phyloP scores from a whole-genome alignment of 352 stramenopile genomes.

The Phytophthora macrochlamydospora region DNA sequence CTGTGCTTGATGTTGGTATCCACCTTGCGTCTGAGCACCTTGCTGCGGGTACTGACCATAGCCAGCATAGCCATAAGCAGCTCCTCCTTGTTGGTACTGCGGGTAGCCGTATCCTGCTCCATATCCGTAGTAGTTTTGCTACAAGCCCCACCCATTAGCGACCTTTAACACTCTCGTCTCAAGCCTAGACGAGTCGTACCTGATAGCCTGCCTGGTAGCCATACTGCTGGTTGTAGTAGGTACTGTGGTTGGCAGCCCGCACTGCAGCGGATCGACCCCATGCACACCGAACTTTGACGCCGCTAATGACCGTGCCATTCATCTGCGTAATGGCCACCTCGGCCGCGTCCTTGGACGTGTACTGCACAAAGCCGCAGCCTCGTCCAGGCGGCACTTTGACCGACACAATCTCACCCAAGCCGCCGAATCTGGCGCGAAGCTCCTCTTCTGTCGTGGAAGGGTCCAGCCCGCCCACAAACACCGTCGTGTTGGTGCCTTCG shows the following conservation, averaged over 20 bases:
- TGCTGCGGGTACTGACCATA: conserved; percentile 64
- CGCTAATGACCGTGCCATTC: conserved; percentile 82
- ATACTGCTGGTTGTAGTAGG: conserved; percentile 68
- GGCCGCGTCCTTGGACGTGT: conserved; percentile 77
- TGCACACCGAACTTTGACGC: conserved; percentile 86
- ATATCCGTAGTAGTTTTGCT: conserved; percentile 71
- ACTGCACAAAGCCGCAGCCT: conserved; percentile 93
- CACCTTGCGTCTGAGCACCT: conserved; percentile 40
- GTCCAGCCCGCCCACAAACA: conserved; percentile 92
- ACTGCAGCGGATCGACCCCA: conserved; percentile 86
- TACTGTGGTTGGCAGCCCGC: conserved; percentile 36
- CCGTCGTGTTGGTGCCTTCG: conserved; percentile 87
- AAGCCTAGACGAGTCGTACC: conserved; percentile 16
- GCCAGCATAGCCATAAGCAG: conserved; percentile 42
- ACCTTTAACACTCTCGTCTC: conserved; percentile 6
- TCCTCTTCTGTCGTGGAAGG: conserved; percentile 84
- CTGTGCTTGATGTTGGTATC: conserved; percentile 38
- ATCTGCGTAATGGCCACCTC: conserved; percentile 90
- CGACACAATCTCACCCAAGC: conserved; percentile 74
- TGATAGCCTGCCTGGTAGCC: conserved; percentile 49
- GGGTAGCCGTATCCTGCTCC: conserved; percentile 57
- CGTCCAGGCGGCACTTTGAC: conserved; percentile 63
- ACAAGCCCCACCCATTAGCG: not conserved
- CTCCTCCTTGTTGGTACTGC: conserved; percentile 48
- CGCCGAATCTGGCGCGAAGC: conserved; percentile 77